Conservation (phyloP, 768 basidiomycete genomes). For the Tricholoma terreum region DNA sequence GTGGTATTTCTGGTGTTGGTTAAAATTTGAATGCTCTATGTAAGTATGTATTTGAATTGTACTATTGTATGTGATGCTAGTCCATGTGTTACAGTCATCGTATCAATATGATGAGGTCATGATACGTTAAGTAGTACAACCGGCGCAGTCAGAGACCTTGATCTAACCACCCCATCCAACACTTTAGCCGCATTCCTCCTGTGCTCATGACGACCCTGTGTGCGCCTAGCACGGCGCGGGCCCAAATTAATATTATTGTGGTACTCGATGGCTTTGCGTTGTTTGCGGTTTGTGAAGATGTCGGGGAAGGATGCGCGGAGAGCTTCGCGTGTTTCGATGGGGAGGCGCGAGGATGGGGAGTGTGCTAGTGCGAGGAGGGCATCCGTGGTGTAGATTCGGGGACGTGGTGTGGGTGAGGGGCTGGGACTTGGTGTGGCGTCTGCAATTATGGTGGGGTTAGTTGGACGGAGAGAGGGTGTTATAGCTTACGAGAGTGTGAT, state of each 20-base stretch:
- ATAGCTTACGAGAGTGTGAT: conserved; percentile 8
- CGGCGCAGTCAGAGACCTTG: no score
- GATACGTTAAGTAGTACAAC: no score
- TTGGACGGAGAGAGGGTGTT: not conserved
- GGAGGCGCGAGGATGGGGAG: conserved; percentile 25
- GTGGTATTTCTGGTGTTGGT: no score
- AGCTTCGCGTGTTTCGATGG: conserved; percentile 19
- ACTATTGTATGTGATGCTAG: no score
- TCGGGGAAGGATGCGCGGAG: conserved; percentile 24
- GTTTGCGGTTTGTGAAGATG: conserved; percentile 26
- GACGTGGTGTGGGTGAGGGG: conserved; percentile 4
- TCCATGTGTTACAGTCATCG: no score
- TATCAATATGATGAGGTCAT: no score
- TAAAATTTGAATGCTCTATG: no score
- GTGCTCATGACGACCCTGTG: no score
- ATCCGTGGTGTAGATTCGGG: conserved; percentile 26
- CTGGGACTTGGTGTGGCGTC: not conserved
- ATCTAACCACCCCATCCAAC: no score
- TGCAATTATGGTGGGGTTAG: not conserved
- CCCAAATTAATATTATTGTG: conserved; percentile 10
- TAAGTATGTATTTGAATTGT: no score
- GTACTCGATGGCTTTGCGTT: conserved; percentile 27
- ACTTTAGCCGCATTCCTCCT: no score
- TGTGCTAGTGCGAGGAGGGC: conserved; percentile 23
- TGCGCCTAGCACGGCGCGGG: not conserved